A percentile compares a stretch with the other conserved stretches of the same genome.
These are phyloP conservation scores for Trypanosomatidae sp. DNA, from an alignment of 208 protist species.

Conservation along the genomic window DNA sequence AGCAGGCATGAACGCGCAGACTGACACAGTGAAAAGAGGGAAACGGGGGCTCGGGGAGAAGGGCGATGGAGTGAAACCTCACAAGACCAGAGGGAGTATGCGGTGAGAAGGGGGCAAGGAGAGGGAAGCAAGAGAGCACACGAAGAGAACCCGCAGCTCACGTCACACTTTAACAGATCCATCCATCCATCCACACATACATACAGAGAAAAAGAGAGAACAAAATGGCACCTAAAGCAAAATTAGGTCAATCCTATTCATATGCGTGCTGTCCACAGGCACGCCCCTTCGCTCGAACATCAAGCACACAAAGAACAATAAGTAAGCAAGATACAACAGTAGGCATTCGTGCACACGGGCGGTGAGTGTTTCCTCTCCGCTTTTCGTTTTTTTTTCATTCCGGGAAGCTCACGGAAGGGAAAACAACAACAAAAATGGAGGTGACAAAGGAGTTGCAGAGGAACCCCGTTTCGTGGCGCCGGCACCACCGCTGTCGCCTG, in stretches of 20 bases:
- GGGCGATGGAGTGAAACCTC: background rate
- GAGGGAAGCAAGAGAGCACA: background rate
- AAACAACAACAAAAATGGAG: background rate
- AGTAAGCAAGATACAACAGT: background rate
- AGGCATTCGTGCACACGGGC: background rate
- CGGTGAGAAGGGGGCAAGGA: conserved; percentile 1
- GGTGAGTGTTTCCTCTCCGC: background rate
- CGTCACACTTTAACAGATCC: conserved; percentile 1
- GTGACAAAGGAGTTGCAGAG: background rate
- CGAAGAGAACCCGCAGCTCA: background rate
- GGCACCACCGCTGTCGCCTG: background rate
- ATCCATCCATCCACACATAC: background rate
- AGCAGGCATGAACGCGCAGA: background rate
- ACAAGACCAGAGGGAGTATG: conserved; percentile 1
- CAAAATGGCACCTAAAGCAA: conserved; percentile 10
- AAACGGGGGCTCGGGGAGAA: background rate
- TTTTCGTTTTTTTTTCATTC: background rate
- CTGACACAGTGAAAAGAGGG: background rate
- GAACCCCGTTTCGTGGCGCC: background rate
- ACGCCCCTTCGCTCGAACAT: background rate
- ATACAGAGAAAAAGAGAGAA: conserved; percentile 16
- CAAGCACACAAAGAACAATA: background rate
- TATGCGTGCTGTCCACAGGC: background rate
- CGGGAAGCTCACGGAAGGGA: background rate
- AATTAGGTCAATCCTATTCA: background rate